These are phyloP conservation scores for Aspergillus ustus DNA, from an alignment of 2,329 filamentous ascomycete species.

Conservation along the genomic window DNA sequence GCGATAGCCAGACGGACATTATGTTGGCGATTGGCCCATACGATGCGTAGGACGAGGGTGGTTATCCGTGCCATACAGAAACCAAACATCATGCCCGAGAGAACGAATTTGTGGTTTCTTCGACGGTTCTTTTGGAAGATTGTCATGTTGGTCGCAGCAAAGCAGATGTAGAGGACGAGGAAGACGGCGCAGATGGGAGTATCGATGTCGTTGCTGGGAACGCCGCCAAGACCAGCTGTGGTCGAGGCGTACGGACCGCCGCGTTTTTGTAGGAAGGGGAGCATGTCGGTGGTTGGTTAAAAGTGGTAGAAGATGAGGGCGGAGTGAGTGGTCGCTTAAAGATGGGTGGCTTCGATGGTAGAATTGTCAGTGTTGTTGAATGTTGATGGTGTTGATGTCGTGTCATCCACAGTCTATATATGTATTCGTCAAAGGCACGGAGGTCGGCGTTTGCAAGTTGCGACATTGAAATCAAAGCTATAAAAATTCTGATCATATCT, in stretches of 20 bases:
- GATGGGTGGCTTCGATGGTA: not conserved
- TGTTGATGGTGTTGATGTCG: not conserved
- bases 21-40: constrained; percentile 55
- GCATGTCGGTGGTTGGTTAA: not conserved
- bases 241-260: constrained; percentile 36
- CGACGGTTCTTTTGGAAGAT: constrained; percentile 50
- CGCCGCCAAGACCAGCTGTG: constrained; percentile 44
- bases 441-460: not conserved
- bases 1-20: constrained; percentile 58
- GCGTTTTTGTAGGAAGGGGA: constrained; percentile 17
- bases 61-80: constrained; percentile 57
- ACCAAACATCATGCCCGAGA: constrained; percentile 50
- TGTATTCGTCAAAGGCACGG: not conserved
- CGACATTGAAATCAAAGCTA: not conserved
- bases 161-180: constrained; percentile 53
- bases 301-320: no score
- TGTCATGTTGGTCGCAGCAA: constrained; percentile 50
- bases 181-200: constrained; percentile 69
- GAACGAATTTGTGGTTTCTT: constrained; percentile 54
- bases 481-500: not conserved
- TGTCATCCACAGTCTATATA: not conserved
- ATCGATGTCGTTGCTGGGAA: constrained; percentile 63
- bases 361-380: not conserved
- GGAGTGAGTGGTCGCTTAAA: not conserved
- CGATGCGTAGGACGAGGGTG: constrained; percentile 57